phyloP scores from a whole-genome alignment of 2,329 filamentous ascomycete genomes.

The Chalaropsis ovoidea region DNA sequence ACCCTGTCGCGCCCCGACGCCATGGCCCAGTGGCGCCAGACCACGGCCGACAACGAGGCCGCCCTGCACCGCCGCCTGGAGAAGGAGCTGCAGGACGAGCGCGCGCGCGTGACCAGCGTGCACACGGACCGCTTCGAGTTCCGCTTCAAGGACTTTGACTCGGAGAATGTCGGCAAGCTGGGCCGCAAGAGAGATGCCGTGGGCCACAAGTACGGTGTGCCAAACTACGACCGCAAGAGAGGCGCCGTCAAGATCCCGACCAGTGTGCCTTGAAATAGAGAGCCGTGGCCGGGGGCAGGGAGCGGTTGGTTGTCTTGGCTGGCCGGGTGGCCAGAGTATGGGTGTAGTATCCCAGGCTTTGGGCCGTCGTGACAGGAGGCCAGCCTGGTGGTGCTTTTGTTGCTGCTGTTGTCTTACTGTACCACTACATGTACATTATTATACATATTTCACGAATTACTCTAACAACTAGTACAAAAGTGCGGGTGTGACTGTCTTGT shows the following conservation, averaged over 20 bases:
- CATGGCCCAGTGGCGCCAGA: conserved; percentile 12
- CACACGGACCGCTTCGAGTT: conserved; percentile 50
- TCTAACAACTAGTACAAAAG: neutral
- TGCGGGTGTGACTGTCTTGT: neutral
- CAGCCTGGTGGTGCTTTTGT: neutral
- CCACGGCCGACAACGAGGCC: neutral
- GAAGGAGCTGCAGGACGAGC: conserved; percentile 32
- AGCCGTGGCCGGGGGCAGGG: no score
- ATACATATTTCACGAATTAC: conserved; percentile 14
- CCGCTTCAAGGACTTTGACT: conserved; percentile 50
- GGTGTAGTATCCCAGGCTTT: no score
- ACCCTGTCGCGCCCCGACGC: conserved; percentile 25
- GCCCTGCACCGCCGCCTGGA: conserved; percentile 28
- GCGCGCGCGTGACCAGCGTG: conserved; percentile 38
- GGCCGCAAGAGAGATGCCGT: conserved; percentile 44
- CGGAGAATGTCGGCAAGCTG: conserved; percentile 45
- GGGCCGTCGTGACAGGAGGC: neutral
- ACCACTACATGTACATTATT: conserved; percentile 19
- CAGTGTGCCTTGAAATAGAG: conserved; percentile 41
- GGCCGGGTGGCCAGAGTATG: no score
- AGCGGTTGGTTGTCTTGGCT: no score
- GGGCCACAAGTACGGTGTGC: conserved; percentile 55
- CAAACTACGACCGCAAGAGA: conserved; percentile 51
- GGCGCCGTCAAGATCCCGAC: conserved; percentile 60
- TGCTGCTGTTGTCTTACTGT: conserved; percentile 13